Conservation (phyloP, 2,329 filamentous ascomycete species). For the Penicillium sp. region DNA sequence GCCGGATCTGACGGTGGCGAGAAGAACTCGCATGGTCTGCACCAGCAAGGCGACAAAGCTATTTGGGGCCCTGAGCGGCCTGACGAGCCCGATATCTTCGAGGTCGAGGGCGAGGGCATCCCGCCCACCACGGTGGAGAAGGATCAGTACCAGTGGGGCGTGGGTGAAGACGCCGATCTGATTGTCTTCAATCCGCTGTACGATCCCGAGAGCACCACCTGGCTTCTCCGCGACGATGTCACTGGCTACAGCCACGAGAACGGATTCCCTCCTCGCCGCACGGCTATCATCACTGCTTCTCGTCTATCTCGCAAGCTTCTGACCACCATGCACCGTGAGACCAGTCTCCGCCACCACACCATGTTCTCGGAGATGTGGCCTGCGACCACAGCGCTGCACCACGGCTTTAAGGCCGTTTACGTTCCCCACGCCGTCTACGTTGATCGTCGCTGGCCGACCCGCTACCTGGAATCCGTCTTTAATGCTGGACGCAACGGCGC, state of each 20-base stretch:
- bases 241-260: slow-evolving; percentile 77
- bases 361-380: slow-evolving; percentile 99
- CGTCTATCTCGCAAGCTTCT: slow-evolving; percentile 82
- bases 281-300: slow-evolving; percentile 86
- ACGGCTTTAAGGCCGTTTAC: slow-evolving; percentile 91
- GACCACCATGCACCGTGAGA: slow-evolving; percentile 88
- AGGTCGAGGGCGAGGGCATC: slow-evolving; percentile 72
- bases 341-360: slow-evolving; percentile 79
- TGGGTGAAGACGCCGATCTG: slow-evolving; percentile 87
- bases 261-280: slow-evolving; percentile 71
- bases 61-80: slow-evolving; percentile 87
- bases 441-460: slow-evolving; percentile 82
- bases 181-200: slow-evolving; percentile 93
- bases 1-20: slow-evolving; percentile 33
- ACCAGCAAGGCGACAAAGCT: slow-evolving; percentile 61
- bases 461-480: slow-evolving; percentile 77
- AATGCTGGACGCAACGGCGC: slow-evolving; percentile 80
- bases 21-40: slow-evolving; percentile 32
- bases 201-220: slow-evolving; percentile 84
- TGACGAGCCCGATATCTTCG: slow-evolving; percentile 71
- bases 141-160: slow-evolving; percentile 84
- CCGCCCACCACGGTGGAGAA: slow-evolving; percentile 76
- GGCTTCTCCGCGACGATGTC: slow-evolving; percentile 81
- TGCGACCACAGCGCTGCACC: slow-evolving; percentile 82
- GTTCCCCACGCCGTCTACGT: slow-evolving; percentile 88